A percentile compares a stretch with the other conserved stretches of the same genome.
These are phyloP conservation scores for Pestalotiopsis sp. DNA, from an alignment of 2,329 filamentous ascomycete species.

Conservation along the genomic window DNA sequence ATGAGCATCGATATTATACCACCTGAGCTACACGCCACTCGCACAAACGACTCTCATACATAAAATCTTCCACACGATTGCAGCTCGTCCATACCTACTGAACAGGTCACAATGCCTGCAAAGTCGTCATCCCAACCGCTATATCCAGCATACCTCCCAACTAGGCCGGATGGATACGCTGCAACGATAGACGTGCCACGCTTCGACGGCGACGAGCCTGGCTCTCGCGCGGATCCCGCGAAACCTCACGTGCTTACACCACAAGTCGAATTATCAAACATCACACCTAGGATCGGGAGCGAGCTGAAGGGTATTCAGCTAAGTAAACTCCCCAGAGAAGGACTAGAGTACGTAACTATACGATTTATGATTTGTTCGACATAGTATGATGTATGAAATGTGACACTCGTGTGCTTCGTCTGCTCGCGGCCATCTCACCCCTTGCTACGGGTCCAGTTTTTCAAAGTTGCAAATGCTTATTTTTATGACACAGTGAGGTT, in stretches of 20 bases:
- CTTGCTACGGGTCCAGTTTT: neutral
- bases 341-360: conserved; percentile 22
- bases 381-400: neutral
- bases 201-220: conserved; percentile 34
- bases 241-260: conserved; percentile 23
- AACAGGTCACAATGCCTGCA: neutral
- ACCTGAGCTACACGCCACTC: too few species aligned
- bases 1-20: too few species aligned
- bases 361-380: neutral
- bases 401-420: neutral
- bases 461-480: neutral
- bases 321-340: conserved; percentile 23
- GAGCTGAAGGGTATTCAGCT: conserved; percentile 33
- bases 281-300: conserved; percentile 31
- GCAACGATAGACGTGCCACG: conserved; percentile 25
- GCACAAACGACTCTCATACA: too few species aligned
- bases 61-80: too few species aligned
- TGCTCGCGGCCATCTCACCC: neutral
- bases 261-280: conserved; percentile 20
- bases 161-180: conserved; percentile 32
- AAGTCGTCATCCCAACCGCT: conserved; percentile 28
- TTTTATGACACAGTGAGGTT: conserved; percentile 21
- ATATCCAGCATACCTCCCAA: conserved; percentile 36
- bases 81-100: too few species aligned
- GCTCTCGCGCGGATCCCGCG: conserved; percentile 29